Evolutionary conservation across 2,329 filamentous ascomycete species (phyloP), one percentile per base, ranked within the genome.

Genomic region (Penicillium nordicum): DNA sequence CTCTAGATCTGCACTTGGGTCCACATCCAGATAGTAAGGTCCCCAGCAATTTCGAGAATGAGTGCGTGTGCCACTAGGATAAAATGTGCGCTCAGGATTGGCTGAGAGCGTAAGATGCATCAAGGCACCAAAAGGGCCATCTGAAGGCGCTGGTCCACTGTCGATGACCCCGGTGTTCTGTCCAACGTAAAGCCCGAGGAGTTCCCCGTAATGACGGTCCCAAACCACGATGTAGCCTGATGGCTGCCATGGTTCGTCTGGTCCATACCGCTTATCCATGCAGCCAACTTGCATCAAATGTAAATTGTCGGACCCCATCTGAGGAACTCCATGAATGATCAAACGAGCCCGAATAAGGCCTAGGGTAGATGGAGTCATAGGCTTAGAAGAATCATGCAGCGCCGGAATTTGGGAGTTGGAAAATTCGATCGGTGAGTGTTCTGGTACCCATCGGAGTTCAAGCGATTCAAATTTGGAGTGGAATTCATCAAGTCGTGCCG

Each of bases 281-380:
- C 64, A 69, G 3, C 74, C 74, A 25, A 76, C 65, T 57, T 75
- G 73, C 59, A 76, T 69, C 32, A 76, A 46, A 53, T 73, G 67
- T 42, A 73, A 58, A 34, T 59, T 58, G 21, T 58, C 60, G 10
- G 65, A 61, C 44, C 57, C 46, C 42, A 50, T 52, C 27, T 62
- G 54, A 32, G 66, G 63, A 7, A 57, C 51, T 18, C 67, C 66
- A 40, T 67, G 56, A 29, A 59, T 53, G 34, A 61, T 57, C 38
- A 60, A 59, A 37, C 63, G 63, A 45, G 68, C 67, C 44, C 67
- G 67, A 23, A 76, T 50, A 16, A 76, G 56, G 4, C 74, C 74
- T 34, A 75, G 58, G 7, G 59, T 65, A 16, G 62, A 63, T n/a
- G 67, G 60, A 10, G 63, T 60, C 47, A 55, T 59, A 43, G 59